phyloP scores from a whole-genome alignment of 108 stramenopile species.

The Nitzschia sp. region DNA sequence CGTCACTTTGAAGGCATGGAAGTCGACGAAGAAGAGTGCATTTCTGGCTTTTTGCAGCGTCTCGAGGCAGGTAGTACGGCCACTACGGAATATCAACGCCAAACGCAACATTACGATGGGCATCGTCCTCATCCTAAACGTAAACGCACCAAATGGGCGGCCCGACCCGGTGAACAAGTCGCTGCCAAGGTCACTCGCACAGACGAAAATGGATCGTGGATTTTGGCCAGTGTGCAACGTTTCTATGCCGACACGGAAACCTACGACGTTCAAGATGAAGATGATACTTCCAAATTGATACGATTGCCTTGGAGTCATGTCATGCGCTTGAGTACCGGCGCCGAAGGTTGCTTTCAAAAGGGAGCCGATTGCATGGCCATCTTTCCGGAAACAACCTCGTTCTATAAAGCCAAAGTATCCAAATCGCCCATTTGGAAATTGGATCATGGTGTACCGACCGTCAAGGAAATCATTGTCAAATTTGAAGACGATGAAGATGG shows the following conservation, averaged over 20 bases:
- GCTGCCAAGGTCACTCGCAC: conserved; percentile 94
- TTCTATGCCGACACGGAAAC: conserved; percentile 89
- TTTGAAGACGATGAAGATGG: conserved; percentile 97
- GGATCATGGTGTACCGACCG: conserved; percentile 50
- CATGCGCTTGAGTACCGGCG: conserved; percentile 83
- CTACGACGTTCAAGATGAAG: conserved; percentile 96
- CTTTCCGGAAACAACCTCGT: conserved; percentile 97
- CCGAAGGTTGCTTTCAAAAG: conserved; percentile 86
- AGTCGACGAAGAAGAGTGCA: conserved; percentile 84
- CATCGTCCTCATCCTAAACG: conserved; percentile 61
- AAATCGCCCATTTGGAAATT: conserved; percentile 87
- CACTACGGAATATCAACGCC: conserved; percentile 74
- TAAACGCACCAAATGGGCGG: conserved; percentile 77
- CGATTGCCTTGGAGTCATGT: conserved; percentile 93
- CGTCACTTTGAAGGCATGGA: conserved; percentile 88
- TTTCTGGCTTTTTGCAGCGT: conserved; percentile 83
- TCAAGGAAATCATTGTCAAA: conserved; percentile 93
- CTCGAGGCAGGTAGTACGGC: conserved; percentile 51
- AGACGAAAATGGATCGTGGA: conserved; percentile 96
- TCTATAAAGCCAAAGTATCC: conserved; percentile 90
- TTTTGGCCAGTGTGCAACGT: conserved; percentile 87
- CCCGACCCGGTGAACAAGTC: conserved; percentile 88
- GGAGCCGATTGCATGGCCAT: conserved; percentile 95
- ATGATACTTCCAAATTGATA: conserved; percentile 91
- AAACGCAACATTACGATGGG: conserved; percentile 61